These are phyloP conservation scores for Metarhizium anisopliae DNA, from an alignment of 2,329 filamentous ascomycete species.

Conservation along the genomic window DNA sequence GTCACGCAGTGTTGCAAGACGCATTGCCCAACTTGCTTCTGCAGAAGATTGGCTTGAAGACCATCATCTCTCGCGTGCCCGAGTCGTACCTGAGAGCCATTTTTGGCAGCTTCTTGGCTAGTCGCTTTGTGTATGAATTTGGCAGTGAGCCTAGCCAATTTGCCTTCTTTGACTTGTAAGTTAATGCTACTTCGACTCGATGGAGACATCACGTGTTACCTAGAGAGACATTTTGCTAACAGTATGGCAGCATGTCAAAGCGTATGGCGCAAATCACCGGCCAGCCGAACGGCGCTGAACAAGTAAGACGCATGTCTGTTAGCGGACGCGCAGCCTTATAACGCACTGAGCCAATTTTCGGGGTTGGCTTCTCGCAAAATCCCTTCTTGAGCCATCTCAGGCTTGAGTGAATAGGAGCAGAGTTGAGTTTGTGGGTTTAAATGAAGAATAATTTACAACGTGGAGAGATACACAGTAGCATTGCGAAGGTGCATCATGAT, in stretches of 20 bases:
- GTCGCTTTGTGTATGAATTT: slow-evolving; percentile 92
- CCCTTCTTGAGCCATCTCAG: neutral
- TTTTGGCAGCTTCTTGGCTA: slow-evolving; percentile 91
- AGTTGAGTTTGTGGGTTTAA: neutral
- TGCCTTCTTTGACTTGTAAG: slow-evolving; percentile 96
- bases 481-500: neutral
- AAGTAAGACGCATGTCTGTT: slow-evolving; percentile 18
- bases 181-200: slow-evolving; percentile 17
- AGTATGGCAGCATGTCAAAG: slow-evolving; percentile 50
- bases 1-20: slow-evolving; percentile 69
- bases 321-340: slow-evolving; percentile 5
- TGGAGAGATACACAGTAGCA: neutral
- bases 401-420: neutral
- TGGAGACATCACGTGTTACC: neutral
- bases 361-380: neutral
- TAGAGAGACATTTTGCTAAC: neutral
- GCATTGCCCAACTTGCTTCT: slow-evolving; percentile 78
- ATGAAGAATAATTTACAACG: neutral
- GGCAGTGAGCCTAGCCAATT: slow-evolving; percentile 91
- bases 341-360: neutral
- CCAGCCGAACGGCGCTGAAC: slow-evolving; percentile 15
- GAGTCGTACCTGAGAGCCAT: slow-evolving; percentile 89
- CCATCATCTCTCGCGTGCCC: slow-evolving; percentile 78
- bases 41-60: slow-evolving; percentile 84
- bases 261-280: slow-evolving; percentile 42